phyloP scores from a whole-genome alignment of 208 protist species.

The Leishmania guyanensis region DNA sequence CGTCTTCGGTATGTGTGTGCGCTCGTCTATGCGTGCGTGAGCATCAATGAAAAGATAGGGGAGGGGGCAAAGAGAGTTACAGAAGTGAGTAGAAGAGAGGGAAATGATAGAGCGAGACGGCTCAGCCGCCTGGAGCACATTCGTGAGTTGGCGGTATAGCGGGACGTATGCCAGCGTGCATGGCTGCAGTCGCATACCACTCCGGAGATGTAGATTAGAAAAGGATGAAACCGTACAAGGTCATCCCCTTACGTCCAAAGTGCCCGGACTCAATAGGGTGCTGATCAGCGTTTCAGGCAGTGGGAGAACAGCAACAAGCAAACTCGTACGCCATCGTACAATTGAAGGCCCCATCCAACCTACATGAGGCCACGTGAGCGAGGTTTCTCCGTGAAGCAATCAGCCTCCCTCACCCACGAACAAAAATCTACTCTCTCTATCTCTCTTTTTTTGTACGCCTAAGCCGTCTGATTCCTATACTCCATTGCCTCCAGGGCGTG shows the following conservation, averaged over 20 bases:
- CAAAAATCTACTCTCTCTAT: not conserved
- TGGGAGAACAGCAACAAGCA: not conserved
- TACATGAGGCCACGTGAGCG: not conserved
- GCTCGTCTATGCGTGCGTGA: not conserved
- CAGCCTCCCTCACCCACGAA: not conserved
- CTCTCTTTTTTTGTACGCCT: not conserved
- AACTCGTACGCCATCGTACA: not conserved
- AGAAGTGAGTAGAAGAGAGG: not conserved
- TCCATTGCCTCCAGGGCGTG: constrained; percentile 11
- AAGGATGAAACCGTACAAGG: not conserved
- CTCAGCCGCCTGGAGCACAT: not conserved
- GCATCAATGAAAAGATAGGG: not conserved
- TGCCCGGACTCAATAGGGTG: not conserved
- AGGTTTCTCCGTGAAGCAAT: not conserved
- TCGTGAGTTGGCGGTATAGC: not conserved
- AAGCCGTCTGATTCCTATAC: not conserved
- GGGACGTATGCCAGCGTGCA: not conserved
- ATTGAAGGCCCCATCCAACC: not conserved
- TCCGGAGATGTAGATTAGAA: not conserved
- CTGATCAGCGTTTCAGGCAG: not conserved
- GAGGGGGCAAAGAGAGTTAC: not conserved
- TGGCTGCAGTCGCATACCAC: not conserved
- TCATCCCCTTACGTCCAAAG: not conserved
- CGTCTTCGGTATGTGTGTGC: not conserved
- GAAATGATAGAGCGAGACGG: not conserved